phyloP scores from a whole-genome alignment of 768 basidiomycete genomes.

The Sutorius australiensis region DNA sequence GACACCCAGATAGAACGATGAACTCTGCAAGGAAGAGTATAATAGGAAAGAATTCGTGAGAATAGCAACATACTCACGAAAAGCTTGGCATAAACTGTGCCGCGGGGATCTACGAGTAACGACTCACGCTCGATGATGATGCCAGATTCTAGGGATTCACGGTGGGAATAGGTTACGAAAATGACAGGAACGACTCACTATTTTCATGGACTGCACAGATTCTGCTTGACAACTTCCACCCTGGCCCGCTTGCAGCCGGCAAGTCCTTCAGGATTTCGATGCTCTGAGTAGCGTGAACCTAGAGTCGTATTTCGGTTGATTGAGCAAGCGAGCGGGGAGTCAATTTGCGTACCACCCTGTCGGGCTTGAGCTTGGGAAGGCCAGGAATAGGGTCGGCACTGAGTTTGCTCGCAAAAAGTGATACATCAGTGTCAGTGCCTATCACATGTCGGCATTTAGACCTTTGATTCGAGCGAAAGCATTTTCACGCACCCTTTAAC shows the following conservation, averaged over 20 bases:
- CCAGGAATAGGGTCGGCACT: conserved; percentile 48
- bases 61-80: conserved; percentile 41
- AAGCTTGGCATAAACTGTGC: conserved; percentile 57
- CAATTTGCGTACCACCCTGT: conserved; percentile 52
- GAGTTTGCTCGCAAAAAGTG: conserved; percentile 55
- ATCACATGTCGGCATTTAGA: background rate
- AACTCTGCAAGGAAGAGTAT: conserved; percentile 37
- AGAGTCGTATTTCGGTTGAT: background rate
- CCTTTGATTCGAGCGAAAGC: background rate
- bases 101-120: conserved; percentile 58
- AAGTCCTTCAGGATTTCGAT: conserved; percentile 79
- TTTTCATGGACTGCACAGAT: conserved; percentile 77
- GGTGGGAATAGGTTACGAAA: background rate
- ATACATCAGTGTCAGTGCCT: conserved; percentile 64
- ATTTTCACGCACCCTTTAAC: conserved; percentile 51
- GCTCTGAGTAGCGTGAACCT: conserved; percentile 79
- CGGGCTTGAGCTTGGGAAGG: conserved; percentile 67
- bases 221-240: conserved; percentile 70
- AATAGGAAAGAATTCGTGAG: background rate
- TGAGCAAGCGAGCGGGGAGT: background rate
- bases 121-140: conserved; percentile 68
- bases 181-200: conserved; percentile 44
- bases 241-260: conserved; percentile 69
- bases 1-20: conserved; percentile 68
- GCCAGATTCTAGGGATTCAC: conserved; percentile 54